Evolutionary conservation across 1,139 yeast genomes (phyloP).

Genomic region (Diutina neorugosa): DNA sequence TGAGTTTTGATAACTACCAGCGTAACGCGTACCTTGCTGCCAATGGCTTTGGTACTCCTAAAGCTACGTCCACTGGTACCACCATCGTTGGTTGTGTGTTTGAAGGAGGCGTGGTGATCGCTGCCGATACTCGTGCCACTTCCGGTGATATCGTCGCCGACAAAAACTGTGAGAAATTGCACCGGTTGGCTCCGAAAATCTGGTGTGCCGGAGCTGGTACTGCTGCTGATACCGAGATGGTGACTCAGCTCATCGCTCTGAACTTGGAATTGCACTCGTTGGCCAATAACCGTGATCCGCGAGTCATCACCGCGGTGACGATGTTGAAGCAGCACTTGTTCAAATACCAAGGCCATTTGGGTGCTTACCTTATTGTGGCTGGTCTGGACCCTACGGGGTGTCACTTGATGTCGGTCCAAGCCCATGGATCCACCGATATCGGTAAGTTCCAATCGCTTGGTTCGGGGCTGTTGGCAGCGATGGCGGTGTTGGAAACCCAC

Average conservation of each 20-base stretch:
- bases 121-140: constrained; percentile 98
- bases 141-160: constrained; percentile 95
- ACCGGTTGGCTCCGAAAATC: constrained; percentile 80
- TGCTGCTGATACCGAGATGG: constrained; percentile 98
- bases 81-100: constrained; percentile 95
- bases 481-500: constrained; percentile 88
- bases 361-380: constrained; percentile 93
- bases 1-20: constrained; percentile 85
- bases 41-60: constrained; percentile 67
- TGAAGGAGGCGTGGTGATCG: constrained; percentile 88
- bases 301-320: constrained; percentile 89
- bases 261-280: constrained; percentile 83
- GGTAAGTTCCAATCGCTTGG: constrained; percentile 90
- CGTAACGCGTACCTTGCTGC: constrained; percentile 67
- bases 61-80: constrained; percentile 94
- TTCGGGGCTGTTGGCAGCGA: constrained; percentile 97
- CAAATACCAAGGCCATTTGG: constrained; percentile 93
- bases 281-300: constrained; percentile 73
- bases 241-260: constrained; percentile 82
- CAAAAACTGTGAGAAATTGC: constrained; percentile 93
- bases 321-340: constrained; percentile 90
- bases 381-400: constrained; percentile 97
- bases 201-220: constrained; percentile 99
- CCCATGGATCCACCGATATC: constrained; percentile 95
- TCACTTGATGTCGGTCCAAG: constrained; percentile 84